Evolutionary conservation across 139 green algal genomes (phyloP).

Genomic region (Prasinococcaceae sp.): DNA sequence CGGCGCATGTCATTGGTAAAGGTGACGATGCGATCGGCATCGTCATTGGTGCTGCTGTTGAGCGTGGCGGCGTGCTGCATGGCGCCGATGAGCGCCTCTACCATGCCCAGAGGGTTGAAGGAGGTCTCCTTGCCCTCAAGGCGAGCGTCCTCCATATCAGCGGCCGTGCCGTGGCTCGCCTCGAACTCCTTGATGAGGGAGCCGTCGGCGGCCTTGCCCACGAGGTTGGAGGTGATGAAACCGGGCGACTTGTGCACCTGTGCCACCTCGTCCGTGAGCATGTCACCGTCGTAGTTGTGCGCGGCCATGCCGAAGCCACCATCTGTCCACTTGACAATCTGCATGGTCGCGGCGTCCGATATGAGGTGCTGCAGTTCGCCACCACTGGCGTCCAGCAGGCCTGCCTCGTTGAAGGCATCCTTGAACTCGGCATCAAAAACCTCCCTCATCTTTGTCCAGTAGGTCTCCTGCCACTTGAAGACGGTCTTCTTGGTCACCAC

Average conservation of each 20-base stretch:
- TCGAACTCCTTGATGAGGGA: slow-evolving; percentile 26
- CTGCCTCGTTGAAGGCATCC: slow-evolving; percentile 3
- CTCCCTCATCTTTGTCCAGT: slow-evolving; percentile 15
- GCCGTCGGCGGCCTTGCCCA: slow-evolving; percentile 14
- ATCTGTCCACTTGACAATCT: slow-evolving; percentile 17
- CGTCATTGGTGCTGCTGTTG: background rate
- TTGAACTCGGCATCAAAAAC: slow-evolving; percentile 19
- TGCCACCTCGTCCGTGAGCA: slow-evolving; percentile 21
- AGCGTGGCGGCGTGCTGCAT: slow-evolving; percentile 15
- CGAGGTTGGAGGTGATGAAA: slow-evolving; percentile 20
- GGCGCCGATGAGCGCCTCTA: slow-evolving; percentile 20
- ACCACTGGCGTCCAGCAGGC: slow-evolving; percentile 3
- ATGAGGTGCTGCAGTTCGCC: slow-evolving; percentile 19
- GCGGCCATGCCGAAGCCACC: slow-evolving; percentile 23
- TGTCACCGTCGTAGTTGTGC: slow-evolving; percentile 29
- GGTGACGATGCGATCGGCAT: background rate
- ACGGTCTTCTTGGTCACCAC: slow-evolving; percentile 29
- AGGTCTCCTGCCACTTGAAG: slow-evolving; percentile 27
- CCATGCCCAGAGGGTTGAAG: slow-evolving; percentile 23
- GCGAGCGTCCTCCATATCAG: slow-evolving; percentile 17
- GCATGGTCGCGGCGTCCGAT: slow-evolving; percentile 23
- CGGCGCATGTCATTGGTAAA: slow-evolving; percentile 4
- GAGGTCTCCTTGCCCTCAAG: slow-evolving; percentile 12
- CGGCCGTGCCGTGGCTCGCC: slow-evolving; percentile 20
- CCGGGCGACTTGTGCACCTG: slow-evolving; percentile 22